Evolutionary conservation across 805 yeast species (phyloP), one percentile per base, ranked within the genome.

Genomic region (Myxozyma sirexii): DNA sequence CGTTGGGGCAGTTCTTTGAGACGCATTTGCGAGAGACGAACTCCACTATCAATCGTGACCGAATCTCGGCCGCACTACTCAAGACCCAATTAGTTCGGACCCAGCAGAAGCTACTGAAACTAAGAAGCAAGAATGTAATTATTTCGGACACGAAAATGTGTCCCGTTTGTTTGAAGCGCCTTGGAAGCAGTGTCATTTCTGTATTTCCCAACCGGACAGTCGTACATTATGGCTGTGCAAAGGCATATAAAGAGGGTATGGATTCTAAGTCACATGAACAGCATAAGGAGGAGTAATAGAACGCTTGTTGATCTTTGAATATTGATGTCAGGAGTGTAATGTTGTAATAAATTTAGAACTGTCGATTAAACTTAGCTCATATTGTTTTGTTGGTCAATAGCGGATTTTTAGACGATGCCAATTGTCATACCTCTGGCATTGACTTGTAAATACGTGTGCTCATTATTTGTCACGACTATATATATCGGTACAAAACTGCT

Each of bases 191-290:
- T 48, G 82, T 86, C 0, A 72, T 84, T 33, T 76, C 83, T 46
- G 79, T 80, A 24, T 76, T 77, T 37, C 81, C 81, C 0, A 75
- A 78, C 54, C 73, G 67, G 15, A 69, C 72, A 2, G 77, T 82
- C 4, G 79, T 83, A 3, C 90, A 85, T 69, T 86, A 82, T 66
- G 84, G 84, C 1, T 85, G 90, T 60, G 64, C 74, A 37, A 64
- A 57, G 50, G 39, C 38, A 13, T 59, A 59, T 51, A 45, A 46
- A 37, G 63, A 61, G 42, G 27, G 23, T 33, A 3, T 27, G 24
- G 48, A 35, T 19, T 29, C 53, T 13, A 35, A 37, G 33, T 4
- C 21, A 13, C 37, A 46, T 4, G 50, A 31, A 24, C 43, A 23
- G 24, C 13, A 8, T 17, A 4, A 15, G 38, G 39, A n/a, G 19